Evolutionary conservation across 768 basidiomycete genomes (phyloP).

Genomic region (Amylocystis lapponica): DNA sequence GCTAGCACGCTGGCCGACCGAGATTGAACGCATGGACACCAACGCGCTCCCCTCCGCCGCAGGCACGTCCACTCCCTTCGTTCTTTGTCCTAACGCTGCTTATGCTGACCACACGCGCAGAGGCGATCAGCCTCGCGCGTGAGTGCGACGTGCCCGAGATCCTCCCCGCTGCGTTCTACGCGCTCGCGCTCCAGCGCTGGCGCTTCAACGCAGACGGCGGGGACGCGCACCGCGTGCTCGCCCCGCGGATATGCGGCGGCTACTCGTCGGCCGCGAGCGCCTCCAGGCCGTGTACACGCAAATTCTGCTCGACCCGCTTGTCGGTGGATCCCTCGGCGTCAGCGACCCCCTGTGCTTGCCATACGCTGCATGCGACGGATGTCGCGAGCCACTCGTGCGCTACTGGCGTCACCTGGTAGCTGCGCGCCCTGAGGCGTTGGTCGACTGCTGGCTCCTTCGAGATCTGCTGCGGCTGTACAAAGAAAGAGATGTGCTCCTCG

Average conservation of each 20-base stretch:
- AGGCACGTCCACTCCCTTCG: conserved; percentile 15
- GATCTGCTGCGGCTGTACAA: conserved; percentile 12
- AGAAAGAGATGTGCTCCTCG: background rate
- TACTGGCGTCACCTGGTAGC: conserved; percentile 11
- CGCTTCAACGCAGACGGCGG: conserved; percentile 22
- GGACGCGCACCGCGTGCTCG: conserved; percentile 23
- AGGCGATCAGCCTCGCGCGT: conserved; percentile 30
- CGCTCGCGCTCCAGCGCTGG: conserved; percentile 29
- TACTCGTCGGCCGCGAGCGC: conserved; percentile 27
- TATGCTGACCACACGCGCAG: conserved; percentile 13
- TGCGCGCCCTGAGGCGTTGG: conserved; percentile 8
- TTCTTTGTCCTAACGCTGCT: background rate
- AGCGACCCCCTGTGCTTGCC: background rate
- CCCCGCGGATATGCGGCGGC: conserved; percentile 24
- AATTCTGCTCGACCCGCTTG: conserved; percentile 11
- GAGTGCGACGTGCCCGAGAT: conserved; percentile 31
- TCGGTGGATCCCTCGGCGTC: background rate
- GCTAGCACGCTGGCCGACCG: conserved; percentile 25
- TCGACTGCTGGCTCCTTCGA: conserved; percentile 18
- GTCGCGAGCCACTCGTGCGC: conserved; percentile 2
- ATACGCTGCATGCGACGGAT: conserved; percentile 6
- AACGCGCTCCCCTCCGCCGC: conserved; percentile 26
- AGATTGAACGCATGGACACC: conserved; percentile 22
- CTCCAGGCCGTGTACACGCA: conserved; percentile 21
- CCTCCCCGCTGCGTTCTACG: conserved; percentile 36